These are phyloP conservation scores for Cladobotryum protrusum DNA, from an alignment of 2,329 filamentous ascomycete species.

Conservation along the genomic window DNA sequence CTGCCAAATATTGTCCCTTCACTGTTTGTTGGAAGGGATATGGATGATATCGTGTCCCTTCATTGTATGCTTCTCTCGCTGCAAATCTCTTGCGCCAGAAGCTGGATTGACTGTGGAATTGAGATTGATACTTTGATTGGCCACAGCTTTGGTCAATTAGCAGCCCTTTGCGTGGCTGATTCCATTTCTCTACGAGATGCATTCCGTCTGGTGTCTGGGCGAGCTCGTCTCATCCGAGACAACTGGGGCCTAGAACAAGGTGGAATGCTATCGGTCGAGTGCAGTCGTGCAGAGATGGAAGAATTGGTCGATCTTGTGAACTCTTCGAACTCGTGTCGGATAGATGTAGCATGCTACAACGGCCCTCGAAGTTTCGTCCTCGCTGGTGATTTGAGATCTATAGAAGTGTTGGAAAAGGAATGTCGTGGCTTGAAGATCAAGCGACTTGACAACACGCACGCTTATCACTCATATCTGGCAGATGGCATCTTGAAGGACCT, in stretches of 20 bases:
- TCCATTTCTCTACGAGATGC: conserved; percentile 25
- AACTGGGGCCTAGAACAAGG: conserved; percentile 31
- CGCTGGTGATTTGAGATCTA: conserved; percentile 25
- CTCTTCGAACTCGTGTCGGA: conserved; percentile 13
- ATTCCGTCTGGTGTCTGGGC: conserved; percentile 21
- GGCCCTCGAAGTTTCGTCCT: conserved; percentile 37
- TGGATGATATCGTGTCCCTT: conserved; percentile 23
- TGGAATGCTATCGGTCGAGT: conserved; percentile 34
- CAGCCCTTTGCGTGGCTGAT: conserved; percentile 31
- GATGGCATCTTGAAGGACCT: conserved; percentile 27
- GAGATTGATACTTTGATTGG: conserved; percentile 22
- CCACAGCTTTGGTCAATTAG: conserved; percentile 38
- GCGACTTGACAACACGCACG: conserved; percentile 38
- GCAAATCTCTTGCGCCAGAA: conserved; percentile 30
- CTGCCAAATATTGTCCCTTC: conserved; percentile 22
- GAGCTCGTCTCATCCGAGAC: conserved; percentile 26
- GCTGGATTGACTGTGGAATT: conserved; percentile 32
- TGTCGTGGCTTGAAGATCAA: conserved; percentile 21
- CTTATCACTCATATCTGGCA: conserved; percentile 39
- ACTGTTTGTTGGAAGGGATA: conserved; percentile 23
- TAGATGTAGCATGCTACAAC: conserved; percentile 42
- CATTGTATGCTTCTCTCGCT: conserved; percentile 35
- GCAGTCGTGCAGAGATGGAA: conserved; percentile 16
- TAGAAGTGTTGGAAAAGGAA: conserved; percentile 5
- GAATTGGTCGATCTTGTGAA: conserved; percentile 13